Base-by-base conservation (phyloP, 2,329 filamentous ascomycete genomes). In the Pleurostoma richardsiae region DNA sequence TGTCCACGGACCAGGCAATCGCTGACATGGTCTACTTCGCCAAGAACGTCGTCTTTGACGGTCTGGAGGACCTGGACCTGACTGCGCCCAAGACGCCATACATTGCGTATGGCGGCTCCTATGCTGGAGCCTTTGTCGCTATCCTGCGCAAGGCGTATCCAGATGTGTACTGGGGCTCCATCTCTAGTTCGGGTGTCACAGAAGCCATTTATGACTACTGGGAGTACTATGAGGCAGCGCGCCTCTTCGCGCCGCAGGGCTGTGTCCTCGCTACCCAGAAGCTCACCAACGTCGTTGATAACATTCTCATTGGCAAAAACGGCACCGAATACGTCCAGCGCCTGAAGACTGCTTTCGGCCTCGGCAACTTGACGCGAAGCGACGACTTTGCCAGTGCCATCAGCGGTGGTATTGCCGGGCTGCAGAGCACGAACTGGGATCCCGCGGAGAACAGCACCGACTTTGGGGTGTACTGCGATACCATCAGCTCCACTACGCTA, bases 11-110 rank as follows among this genome's bases (percentile, higher is more conserved):
- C 55, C 90, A 95, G 63, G 83, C 89, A 0, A 62, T 95, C 38
- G 89, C 88, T 6, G 90, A 95, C 61, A 82, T 84, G 40, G 87
- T 82, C 2, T 95, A 88, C 65, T 95, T 95, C 65, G 87, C 88
- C 0, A 67, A 80, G 50, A 77, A 94, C 53, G 74, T 90, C 39
- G 70, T 80, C 43, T 90, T 91, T 50, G 72, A 80, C 0, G 88
- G 88, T 0, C 66, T 90, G 4, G 83, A 88, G 58, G 66, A 87
- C 51, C 58, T 77, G 28, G 76, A 90, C 52, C 66, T 94, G 36
- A 88, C 80, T 0, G 79, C 87, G 0, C 69, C 78, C 1, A 73
- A 71, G 3, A 82, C 81, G 0, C 80, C 89, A 0, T 94, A 85
- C 68, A 84, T 95, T 49, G 81, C 82, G 0, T 95, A 95, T 51